Conservation (phyloP, 1,284 basidiomycete genomes). For the Ganoderma meredithae region DNA sequence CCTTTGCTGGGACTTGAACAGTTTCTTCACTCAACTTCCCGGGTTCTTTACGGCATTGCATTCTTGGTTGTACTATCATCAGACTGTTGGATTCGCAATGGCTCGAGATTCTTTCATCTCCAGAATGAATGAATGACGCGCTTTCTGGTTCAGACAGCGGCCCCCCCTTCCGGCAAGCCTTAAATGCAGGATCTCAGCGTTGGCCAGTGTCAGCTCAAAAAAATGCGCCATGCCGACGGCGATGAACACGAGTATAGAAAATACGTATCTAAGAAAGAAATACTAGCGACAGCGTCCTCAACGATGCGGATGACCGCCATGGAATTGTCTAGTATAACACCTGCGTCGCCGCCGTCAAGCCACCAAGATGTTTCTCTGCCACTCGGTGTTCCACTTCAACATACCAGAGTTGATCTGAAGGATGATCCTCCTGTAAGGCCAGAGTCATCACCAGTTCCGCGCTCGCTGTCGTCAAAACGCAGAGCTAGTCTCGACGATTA, state of each 20-base stretch:
- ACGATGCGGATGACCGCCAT: neutral
- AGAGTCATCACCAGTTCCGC: neutral
- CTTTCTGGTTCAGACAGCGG: too few relatives aligned
- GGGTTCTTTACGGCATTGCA: neutral
- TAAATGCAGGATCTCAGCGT: too few relatives aligned
- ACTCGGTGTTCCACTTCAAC: neutral
- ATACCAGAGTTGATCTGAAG: neutral
- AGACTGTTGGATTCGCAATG: neutral
- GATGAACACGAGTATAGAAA: too few relatives aligned
- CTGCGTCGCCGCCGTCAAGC: neutral
- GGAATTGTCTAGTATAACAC: neutral
- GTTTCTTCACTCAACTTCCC: neutral
- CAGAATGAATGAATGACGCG: too few relatives aligned
- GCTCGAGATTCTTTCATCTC: slow-evolving; percentile 16
- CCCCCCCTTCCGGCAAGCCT: too few relatives aligned
- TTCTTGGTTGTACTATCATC: slow-evolving; percentile 8
- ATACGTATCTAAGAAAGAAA: too few relatives aligned
- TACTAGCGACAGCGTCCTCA: neutral
- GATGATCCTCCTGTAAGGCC: neutral
- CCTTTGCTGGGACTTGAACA: slow-evolving; percentile 14
- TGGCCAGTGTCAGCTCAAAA: too few relatives aligned
- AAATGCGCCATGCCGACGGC: too few relatives aligned
- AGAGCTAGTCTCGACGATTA: neutral
- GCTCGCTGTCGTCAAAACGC: neutral
- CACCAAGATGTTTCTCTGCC: neutral